Percentiles rank a stretch among this genome's conserved stretches.
Conservation (phyloP, 2,329 filamentous ascomycete genomes). For the Anthostomella pinea region DNA sequence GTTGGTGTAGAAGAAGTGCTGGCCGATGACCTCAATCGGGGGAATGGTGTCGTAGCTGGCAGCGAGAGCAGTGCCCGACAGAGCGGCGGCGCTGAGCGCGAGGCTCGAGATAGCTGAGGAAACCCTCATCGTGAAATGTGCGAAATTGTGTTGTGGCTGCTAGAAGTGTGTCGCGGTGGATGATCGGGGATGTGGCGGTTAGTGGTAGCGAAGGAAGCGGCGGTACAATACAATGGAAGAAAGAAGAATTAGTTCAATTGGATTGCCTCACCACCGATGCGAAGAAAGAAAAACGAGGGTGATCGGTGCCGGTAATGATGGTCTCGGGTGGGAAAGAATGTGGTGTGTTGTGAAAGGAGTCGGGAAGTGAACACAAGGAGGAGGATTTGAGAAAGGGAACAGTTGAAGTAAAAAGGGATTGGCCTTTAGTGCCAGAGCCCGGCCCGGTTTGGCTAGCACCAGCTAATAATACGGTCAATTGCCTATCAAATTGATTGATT, state of each 20-base stretch:
- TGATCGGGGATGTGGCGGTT: background rate
- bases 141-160: constrained; percentile 1
- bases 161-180: too few species aligned
- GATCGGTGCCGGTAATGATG: constrained; percentile 1
- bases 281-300: constrained; percentile 1
- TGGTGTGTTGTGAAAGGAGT: background rate
- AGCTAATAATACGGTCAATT: too few species aligned
- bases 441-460: too few species aligned
- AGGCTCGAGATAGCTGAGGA: constrained; percentile 23
- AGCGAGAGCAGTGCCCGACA: constrained; percentile 25
- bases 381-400: background rate
- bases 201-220: background rate
- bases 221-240: constrained; percentile 3
- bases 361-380: background rate
- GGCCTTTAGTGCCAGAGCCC: too few species aligned
- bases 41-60: constrained; percentile 31
- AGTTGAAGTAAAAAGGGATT: too few species aligned
- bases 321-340: constrained; percentile 1
- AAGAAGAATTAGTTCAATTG: background rate
- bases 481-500: too few species aligned
- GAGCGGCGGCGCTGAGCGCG: constrained; percentile 22
- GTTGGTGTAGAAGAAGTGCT: constrained; percentile 37
- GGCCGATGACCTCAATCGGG: constrained; percentile 29
- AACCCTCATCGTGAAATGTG: constrained; percentile 24
- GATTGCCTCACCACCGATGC: constrained; percentile 1